Conservation (phyloP, 208 protist species). For the Acanthamoeba divionensis region DNA sequence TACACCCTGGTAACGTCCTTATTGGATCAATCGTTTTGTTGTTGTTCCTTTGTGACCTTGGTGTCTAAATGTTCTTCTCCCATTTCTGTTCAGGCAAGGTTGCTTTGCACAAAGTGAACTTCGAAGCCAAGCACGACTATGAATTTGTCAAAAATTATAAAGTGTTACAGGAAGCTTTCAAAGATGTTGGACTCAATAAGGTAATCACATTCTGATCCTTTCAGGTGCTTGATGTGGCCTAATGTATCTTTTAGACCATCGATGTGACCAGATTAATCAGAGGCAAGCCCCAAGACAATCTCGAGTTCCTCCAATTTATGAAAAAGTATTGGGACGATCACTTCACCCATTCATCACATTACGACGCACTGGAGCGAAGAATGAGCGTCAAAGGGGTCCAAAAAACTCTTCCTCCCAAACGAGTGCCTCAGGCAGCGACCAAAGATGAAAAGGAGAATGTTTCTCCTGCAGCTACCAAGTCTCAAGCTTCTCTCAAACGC, state of each 20-base stretch:
- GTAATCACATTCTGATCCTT: background rate
- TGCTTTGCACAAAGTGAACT: slow-evolving; percentile 84
- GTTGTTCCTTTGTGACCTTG: background rate
- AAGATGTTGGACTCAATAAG: slow-evolving; percentile 86
- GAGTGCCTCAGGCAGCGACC: background rate
- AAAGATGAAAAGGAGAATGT: too few species aligned
- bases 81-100: slow-evolving; percentile 63
- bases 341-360: slow-evolving; percentile 26
- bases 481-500: too few species aligned
- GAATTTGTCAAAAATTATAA: slow-evolving; percentile 95
- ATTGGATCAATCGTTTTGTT: background rate
- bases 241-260: slow-evolving; percentile 63
- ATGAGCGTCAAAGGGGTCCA: background rate
- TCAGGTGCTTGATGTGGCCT: background rate
- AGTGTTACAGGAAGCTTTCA: slow-evolving; percentile 90
- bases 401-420: background rate
- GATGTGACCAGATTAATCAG: slow-evolving; percentile 89
- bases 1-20: slow-evolving; percentile 68
- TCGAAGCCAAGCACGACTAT: slow-evolving; percentile 92
- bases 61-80: background rate
- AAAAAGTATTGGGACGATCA: slow-evolving; percentile 76
- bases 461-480: too few species aligned
- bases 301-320: slow-evolving; percentile 96
- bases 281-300: slow-evolving; percentile 94
- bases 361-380: slow-evolving; percentile 57